Evolutionary conservation across 805 yeast genomes (phyloP), one percentile per base, ranked within the genome.

Genomic region (Candida lessepsii): DNA sequence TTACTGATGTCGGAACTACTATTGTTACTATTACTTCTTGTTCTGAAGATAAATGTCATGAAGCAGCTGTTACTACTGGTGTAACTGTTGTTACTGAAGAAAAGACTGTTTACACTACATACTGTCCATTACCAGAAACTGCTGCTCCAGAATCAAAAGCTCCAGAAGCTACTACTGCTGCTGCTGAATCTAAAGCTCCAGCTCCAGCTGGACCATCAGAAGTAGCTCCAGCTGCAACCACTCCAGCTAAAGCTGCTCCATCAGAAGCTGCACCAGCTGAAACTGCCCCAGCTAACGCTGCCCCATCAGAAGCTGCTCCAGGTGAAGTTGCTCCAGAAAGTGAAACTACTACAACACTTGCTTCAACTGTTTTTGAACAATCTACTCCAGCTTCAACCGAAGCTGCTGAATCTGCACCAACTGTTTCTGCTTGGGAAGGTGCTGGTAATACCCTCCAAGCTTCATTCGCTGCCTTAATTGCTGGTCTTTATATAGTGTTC

Each of bases 11-110:
- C 14, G 40, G 49, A 2, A 54, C 63, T 20, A 62, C 67, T 16
- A 56, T 58, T 14, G 36, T 63, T 11, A 61, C 67, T 13, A 49
- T 60, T 36, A 61, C 71, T 19, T 60, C 68, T 14, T 66, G 71
- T 44, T 42, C 54, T 4, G 56, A 57, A 37, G 30, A 63, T 48
- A 56, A 47, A 41, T 65, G 71, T 48, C 19, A 51, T 7, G 38
- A 39, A 14, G 51, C 43, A 29, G 51, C 66, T 14, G 54, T 56
- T 35, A 65, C 71, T 38, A 56, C 67, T 37, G 71, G 71, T 37
- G 37, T 56, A 7, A 52, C 61, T 14, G 40, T 52, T 18, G 47
- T 55, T 14, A 47, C 53, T 24, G 42, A 41, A 24, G 52, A 52
- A 17, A 16, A 33, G 16, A 51, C 58, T 28, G 35, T 40, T 15